These are phyloP conservation scores for Vachellia pachyceras DNA, from an alignment of 306 rosid genomes.

Conservation along the genomic window DNA sequence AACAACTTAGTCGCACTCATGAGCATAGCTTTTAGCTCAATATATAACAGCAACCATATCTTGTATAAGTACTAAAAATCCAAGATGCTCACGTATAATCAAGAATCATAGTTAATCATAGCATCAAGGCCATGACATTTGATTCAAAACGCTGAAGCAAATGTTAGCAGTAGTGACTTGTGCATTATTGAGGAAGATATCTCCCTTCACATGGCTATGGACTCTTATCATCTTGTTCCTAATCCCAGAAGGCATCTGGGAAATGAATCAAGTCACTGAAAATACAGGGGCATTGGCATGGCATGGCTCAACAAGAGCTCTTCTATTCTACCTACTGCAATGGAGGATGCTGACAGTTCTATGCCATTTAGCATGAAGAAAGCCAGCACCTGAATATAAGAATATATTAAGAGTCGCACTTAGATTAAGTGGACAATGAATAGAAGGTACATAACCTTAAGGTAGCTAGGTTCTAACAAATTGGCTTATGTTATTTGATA, in stretches of 20 bases:
- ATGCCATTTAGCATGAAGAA: too few relatives aligned
- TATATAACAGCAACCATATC: not conserved
- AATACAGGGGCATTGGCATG: constrained; percentile 59
- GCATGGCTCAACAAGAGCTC: constrained; percentile 50
- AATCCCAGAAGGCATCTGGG: constrained; percentile 71
- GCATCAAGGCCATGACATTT: constrained; percentile 69
- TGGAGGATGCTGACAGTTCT: constrained; percentile 46
- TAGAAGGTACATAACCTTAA: too few relatives aligned
- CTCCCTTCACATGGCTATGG: constrained; percentile 51
- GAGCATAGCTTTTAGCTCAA: not conserved
- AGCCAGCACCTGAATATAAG: too few relatives aligned
- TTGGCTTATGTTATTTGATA: too few relatives aligned
- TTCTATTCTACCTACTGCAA: constrained; percentile 40
- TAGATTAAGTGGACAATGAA: too few relatives aligned
- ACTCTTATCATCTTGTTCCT: too few relatives aligned
- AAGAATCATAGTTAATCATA: constrained; percentile 47
- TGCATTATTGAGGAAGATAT: constrained; percentile 61
- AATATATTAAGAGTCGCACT: too few relatives aligned
- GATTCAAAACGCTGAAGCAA: constrained; percentile 53
- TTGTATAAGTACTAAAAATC: not conserved
- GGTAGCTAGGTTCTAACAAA: too few relatives aligned
- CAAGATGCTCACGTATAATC: not conserved
- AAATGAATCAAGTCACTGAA: constrained; percentile 58
- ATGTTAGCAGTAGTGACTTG: constrained; percentile 51
- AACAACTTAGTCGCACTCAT: not conserved